phyloP scores from a whole-genome alignment of 2,329 filamentous ascomycete genomes.

The Diaporthe citriasiana region DNA sequence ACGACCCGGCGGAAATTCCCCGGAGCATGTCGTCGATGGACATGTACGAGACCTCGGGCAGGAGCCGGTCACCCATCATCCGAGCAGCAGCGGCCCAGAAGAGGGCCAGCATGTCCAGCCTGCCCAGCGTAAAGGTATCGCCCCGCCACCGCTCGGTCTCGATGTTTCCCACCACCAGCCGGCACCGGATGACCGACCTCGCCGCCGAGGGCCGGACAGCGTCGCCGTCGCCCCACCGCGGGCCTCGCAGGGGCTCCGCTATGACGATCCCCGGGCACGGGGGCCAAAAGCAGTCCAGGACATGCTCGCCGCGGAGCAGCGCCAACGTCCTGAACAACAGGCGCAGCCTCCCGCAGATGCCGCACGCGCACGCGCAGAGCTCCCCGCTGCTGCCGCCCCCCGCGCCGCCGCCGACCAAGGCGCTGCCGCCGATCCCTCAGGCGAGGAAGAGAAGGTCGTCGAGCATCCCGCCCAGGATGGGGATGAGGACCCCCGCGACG shows the following conservation, averaged over 20 bases:
- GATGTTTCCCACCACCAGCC: conserved; percentile 25
- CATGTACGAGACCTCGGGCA: conserved; percentile 45
- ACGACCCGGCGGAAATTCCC: conserved; percentile 36
- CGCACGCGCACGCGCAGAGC: conserved; percentile 10
- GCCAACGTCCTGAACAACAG: conserved; percentile 49
- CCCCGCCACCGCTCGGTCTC: conserved; percentile 37
- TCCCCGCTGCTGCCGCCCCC: conserved; percentile 65
- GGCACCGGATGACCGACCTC: conserved; percentile 10
- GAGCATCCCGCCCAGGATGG: conserved; percentile 37
- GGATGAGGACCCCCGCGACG: conserved; percentile 16
- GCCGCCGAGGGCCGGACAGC: neutral
- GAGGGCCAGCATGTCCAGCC: conserved; percentile 45
- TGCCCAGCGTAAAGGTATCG: conserved; percentile 38
- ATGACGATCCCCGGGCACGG: conserved; percentile 40
- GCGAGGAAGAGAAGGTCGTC: conserved; percentile 44
- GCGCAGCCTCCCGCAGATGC: conserved; percentile 63
- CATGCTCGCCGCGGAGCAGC: conserved; percentile 33
- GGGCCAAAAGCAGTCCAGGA: conserved; percentile 1
- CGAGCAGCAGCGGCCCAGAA: conserved; percentile 42
- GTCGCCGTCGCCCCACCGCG: conserved; percentile 6
- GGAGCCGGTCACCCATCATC: conserved; percentile 40
- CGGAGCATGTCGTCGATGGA: conserved; percentile 54
- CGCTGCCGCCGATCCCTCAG: conserved; percentile 67
- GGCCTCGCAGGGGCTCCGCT: conserved; percentile 40
- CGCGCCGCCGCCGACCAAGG: conserved; percentile 67